phyloP scores from a whole-genome alignment of 2,329 filamentous ascomycete genomes.

The Penicillium sp. region DNA sequence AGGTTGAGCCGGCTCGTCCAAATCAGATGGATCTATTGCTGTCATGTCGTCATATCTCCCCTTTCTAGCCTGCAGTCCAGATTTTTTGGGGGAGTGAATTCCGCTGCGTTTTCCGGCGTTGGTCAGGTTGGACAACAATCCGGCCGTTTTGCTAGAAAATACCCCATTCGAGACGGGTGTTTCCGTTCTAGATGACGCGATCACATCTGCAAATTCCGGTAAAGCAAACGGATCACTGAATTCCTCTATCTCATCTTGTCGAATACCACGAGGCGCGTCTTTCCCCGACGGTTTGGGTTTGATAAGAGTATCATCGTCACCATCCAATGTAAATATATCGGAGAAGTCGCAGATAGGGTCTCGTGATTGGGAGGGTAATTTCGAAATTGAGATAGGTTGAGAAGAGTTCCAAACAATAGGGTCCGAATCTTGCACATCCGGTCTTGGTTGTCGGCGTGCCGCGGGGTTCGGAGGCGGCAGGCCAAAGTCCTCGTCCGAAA shows the following conservation, averaged over 20 bases:
- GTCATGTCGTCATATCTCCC: conserved; percentile 9
- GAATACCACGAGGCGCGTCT: neutral
- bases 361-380: conserved; percentile 1
- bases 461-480: conserved; percentile 18
- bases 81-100: neutral
- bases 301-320: conserved; percentile 33
- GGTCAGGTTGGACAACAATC: conserved; percentile 41
- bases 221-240: conserved; percentile 36
- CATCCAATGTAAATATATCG: conserved; percentile 42
- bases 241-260: conserved; percentile 36
- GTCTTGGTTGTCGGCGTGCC: conserved; percentile 5
- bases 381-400: conserved; percentile 21
- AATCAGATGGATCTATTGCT: conserved; percentile 25
- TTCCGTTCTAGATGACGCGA: conserved; percentile 25
- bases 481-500: conserved; percentile 36
- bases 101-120: neutral
- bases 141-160: conserved; percentile 48
- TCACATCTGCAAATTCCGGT: conserved; percentile 31
- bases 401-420: conserved; percentile 51
- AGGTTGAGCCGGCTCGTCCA: conserved; percentile 53
- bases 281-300: conserved; percentile 11
- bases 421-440: conserved; percentile 39
- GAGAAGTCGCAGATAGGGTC: neutral
- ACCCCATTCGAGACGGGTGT: conserved; percentile 18
- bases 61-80: conserved; percentile 6